These are phyloP conservation scores for Penicillium sp. DNA, from an alignment of 2,329 filamentous ascomycete species.

Conservation along the genomic window DNA sequence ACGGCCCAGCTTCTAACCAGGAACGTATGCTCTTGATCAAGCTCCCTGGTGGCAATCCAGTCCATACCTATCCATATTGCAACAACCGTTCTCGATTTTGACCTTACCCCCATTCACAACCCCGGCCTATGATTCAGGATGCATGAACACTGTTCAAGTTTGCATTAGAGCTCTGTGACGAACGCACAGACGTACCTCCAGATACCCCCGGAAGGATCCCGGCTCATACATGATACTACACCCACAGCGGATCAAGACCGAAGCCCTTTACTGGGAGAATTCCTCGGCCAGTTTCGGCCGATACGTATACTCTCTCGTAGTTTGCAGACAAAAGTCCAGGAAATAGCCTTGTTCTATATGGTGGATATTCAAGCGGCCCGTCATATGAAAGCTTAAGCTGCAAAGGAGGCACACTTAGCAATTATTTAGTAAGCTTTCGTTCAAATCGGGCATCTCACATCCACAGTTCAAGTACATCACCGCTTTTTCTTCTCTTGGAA, in stretches of 20 bases:
- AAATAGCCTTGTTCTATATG: neutral
- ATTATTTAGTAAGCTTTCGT: neutral
- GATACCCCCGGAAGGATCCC: constrained; percentile 1
- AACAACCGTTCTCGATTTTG: no score
- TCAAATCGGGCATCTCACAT: neutral
- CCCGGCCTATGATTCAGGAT: neutral
- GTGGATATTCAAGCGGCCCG: constrained; percentile 4
- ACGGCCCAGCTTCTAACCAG: neutral
- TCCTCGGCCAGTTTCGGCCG: constrained; percentile 4
- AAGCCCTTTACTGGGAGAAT: neutral
- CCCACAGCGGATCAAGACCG: neutral
- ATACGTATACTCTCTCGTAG: neutral
- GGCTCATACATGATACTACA: constrained; percentile 1
- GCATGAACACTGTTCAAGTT: constrained; percentile 5
- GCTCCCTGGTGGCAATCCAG: neutral
- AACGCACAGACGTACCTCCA: neutral
- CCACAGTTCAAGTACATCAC: neutral
- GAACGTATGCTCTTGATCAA: neutral
- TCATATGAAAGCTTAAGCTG: constrained; percentile 5
- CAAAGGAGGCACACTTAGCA: neutral
- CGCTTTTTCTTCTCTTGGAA: neutral
- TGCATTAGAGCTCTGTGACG: neutral
- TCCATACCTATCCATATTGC: neutral
- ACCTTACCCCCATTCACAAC: neutral
- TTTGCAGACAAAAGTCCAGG: neutral